Conservation (phyloP, 176 grass and related monocot species). For the Chloris gayana region DNA sequence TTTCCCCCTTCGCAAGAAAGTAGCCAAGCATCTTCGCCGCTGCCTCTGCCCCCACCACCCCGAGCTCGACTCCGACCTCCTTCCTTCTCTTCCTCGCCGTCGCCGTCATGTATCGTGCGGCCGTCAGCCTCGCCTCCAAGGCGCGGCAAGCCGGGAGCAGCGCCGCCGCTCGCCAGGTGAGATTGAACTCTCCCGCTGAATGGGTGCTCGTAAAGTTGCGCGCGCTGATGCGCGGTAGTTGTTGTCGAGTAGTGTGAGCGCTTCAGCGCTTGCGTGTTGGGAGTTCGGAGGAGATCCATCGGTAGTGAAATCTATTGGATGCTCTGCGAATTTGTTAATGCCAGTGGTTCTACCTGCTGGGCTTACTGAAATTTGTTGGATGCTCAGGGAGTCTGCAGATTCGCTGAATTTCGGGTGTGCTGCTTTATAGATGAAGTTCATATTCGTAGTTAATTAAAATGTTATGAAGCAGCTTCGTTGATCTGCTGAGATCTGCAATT, state of each 20-base stretch:
- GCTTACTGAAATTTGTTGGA: constrained; percentile 4
- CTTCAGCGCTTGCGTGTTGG: background rate
- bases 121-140: constrained; percentile 71
- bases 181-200: constrained; percentile 1
- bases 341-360: background rate
- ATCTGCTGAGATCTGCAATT: background rate
- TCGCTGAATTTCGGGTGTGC: background rate
- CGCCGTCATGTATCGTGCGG: constrained; percentile 69
- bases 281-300: constrained; percentile 1
- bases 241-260: background rate
- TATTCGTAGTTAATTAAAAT: background rate
- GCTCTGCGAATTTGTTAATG: background rate
- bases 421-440: background rate
- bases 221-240: background rate
- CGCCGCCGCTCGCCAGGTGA: constrained; percentile 64
- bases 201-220: background rate
- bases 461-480: background rate
- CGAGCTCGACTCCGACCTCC: background rate
- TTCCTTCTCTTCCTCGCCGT: background rate
- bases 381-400: background rate
- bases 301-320: background rate
- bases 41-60: background rate
- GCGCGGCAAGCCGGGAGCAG: constrained; percentile 71
- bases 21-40: constrained; percentile 10
- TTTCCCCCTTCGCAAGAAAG: constrained; percentile 46